Conservation (phyloP, 2,329 filamentous ascomycete species). For the Fusarium phyllophilum region DNA sequence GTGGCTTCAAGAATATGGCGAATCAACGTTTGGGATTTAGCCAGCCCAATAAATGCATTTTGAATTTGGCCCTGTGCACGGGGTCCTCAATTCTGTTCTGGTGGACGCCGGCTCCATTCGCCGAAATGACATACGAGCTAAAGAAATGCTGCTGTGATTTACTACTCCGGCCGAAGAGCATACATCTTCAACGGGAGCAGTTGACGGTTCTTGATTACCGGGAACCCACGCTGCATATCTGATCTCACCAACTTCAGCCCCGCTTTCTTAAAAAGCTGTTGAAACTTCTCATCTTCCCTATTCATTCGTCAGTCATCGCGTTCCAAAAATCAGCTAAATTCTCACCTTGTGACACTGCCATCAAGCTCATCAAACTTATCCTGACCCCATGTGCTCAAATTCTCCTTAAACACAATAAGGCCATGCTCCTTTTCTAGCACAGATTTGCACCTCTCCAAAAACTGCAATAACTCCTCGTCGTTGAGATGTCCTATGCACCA, state of each 20-base stretch:
- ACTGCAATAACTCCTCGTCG: conserved; percentile 76
- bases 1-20: background rate
- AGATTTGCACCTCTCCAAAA: conserved; percentile 68
- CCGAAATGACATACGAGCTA: background rate
- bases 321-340: fast-evolving
- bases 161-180: conserved; percentile 69
- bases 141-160: background rate
- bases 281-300: conserved; percentile 74
- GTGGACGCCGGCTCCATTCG: background rate
- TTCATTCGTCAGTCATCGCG: background rate
- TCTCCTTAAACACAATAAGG: conserved; percentile 68
- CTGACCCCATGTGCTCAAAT: conserved; percentile 65
- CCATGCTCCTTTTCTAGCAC: conserved; percentile 45
- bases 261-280: conserved; percentile 73
- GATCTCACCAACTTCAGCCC: conserved; percentile 74
- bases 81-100: background rate
- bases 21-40: background rate
- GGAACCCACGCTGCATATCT: conserved; percentile 78
- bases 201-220: conserved; percentile 58
- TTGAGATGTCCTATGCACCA: conserved; percentile 90
- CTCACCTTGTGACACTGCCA: conserved; percentile 77
- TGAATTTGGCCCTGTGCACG: background rate
- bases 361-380: conserved; percentile 83
- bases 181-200: conserved; percentile 82
- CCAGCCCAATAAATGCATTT: background rate